phyloP scores from a whole-genome alignment of 192 early-diverging fungal species.

The Mortierella alpina region DNA sequence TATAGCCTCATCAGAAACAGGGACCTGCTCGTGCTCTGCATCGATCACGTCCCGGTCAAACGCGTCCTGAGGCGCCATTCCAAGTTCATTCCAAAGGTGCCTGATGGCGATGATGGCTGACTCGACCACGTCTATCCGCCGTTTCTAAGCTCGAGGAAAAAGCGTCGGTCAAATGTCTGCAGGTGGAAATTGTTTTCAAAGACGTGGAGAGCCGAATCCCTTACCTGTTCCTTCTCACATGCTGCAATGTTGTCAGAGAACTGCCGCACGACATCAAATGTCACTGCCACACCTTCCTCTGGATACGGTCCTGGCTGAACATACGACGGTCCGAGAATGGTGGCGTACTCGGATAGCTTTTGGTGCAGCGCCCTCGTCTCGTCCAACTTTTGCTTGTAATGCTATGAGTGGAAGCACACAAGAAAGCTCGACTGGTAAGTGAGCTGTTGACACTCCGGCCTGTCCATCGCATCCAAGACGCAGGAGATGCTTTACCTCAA shows the following conservation, averaged over 20 bases:
- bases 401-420: conserved; percentile 8
- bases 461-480: background rate
- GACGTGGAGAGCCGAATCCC: background rate
- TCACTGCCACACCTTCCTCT: conserved; percentile 28
- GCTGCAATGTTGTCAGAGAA: conserved; percentile 34
- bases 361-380: conserved; percentile 18
- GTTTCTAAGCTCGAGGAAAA: conserved; percentile 13
- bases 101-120: conserved; percentile 20
- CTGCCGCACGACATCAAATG: conserved; percentile 29
- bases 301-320: conserved; percentile 38
- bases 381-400: conserved; percentile 37
- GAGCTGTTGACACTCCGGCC: background rate
- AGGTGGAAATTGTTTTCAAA: background rate
- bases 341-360: conserved; percentile 10
- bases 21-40: background rate
- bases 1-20: conserved; percentile 32
- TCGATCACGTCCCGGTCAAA: conserved; percentile 38
- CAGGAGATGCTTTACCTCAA: conserved; percentile 22
- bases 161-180: background rate
- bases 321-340: conserved; percentile 33
- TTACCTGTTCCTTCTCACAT: conserved; percentile 41
- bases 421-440: no score
- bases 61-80: conserved; percentile 17
- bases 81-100: conserved; percentile 40
- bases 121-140: conserved; percentile 17